Conservation (phyloP, 768 basidiomycete species). For the Galerina sulciceps region DNA sequence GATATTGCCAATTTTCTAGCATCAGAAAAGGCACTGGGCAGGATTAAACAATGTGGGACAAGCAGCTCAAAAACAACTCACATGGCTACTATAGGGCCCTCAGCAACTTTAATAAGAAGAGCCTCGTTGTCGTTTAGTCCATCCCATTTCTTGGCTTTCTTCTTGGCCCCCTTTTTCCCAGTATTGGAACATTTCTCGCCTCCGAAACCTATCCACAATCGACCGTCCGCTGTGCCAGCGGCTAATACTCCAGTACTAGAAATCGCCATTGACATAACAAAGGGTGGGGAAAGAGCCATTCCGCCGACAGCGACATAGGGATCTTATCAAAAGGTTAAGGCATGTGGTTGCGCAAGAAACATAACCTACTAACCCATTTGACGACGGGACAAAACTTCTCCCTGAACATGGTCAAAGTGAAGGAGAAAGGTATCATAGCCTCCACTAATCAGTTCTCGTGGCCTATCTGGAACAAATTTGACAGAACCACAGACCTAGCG, state of each 20-base stretch:
- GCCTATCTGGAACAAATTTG: constrained; percentile 72
- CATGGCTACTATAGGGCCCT: constrained; percentile 79
- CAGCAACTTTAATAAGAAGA: constrained; percentile 54
- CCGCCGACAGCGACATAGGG: constrained; percentile 42
- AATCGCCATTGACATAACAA: constrained; percentile 66
- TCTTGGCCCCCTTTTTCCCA: constrained; percentile 49
- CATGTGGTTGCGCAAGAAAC: background rate
- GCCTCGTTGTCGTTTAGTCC: constrained; percentile 59
- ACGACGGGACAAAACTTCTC: constrained; percentile 58
- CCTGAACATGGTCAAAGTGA: constrained; percentile 68
- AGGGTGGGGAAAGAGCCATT: constrained; percentile 73
- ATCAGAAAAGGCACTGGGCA: constrained; percentile 52
- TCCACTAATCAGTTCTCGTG: constrained; percentile 74
- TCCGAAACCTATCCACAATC: constrained; percentile 68
- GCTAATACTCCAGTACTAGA: constrained; percentile 64
- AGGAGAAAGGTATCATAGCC: constrained; percentile 74
- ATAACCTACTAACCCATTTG: constrained; percentile 53
- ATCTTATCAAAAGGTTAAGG: constrained; percentile 28
- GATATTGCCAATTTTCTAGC: constrained; percentile 53
- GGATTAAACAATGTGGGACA: background rate
- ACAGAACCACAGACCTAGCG: constrained; percentile 73
- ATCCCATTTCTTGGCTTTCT: constrained; percentile 73
- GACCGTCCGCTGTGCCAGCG: constrained; percentile 78
- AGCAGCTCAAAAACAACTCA: constrained; percentile 35
- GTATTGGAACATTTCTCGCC: constrained; percentile 57